Evolutionary conservation across 495 filamentous ascomycete species (phyloP).

Genomic region (Achaetomiella virescens): DNA sequence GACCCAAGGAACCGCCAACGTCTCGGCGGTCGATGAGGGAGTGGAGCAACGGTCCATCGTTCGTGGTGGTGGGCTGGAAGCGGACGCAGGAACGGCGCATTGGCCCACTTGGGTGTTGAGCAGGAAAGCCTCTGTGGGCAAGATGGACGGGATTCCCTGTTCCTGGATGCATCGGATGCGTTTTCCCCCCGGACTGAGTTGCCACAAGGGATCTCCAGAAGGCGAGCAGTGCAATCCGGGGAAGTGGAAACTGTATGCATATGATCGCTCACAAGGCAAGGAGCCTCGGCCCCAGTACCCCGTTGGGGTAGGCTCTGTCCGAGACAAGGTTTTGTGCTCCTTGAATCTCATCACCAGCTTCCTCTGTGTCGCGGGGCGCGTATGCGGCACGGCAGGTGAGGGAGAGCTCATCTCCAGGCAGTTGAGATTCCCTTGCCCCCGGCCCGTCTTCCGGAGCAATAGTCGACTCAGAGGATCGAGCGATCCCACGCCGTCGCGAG

Average conservation of each 20-base stretch:
- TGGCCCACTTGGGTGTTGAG: background rate
- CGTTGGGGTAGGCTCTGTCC: background rate
- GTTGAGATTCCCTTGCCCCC: too few relatives aligned
- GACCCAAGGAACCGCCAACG: background rate
- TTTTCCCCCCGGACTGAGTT: background rate
- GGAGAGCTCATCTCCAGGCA: too few relatives aligned
- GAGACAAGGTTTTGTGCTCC: background rate
- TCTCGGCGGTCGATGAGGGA: background rate
- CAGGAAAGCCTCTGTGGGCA: background rate
- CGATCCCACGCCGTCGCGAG: too few relatives aligned
- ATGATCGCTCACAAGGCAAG: conserved; percentile 1
- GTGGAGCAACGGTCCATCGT: background rate
- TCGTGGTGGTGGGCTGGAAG: background rate
- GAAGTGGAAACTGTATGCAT: conserved; percentile 10
- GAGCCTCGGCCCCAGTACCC: conserved; percentile 10
- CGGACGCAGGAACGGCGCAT: conserved; percentile 1
- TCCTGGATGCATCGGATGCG: background rate
- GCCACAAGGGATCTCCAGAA: background rate
- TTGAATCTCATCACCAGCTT: background rate
- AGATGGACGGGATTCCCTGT: background rate
- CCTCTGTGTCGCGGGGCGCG: too few relatives aligned
- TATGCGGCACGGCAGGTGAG: background rate
- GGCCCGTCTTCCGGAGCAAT: too few relatives aligned
- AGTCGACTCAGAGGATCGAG: too few relatives aligned
- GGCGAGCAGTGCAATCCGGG: conserved; percentile 4